Evolutionary conservation across 192 early-diverging fungal species (phyloP), one percentile per base, ranked within the genome.

Genomic region (Gaertneriomyces sp.): DNA sequence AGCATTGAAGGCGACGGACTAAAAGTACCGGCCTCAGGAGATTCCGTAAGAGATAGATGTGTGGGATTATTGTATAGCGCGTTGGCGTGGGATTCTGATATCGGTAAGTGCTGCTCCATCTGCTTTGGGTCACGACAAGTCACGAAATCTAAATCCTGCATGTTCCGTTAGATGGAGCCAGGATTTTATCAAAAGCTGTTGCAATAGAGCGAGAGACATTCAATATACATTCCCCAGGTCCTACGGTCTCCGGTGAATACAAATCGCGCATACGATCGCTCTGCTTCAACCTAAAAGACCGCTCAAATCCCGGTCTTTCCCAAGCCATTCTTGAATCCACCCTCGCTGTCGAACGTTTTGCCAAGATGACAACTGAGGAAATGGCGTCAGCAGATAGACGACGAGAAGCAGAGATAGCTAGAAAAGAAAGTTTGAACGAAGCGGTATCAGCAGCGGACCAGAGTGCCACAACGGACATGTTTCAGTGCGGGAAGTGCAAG

Each of bases 401-500:
- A 73, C 78, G 83, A 17, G 80, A 83, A 14, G 84, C 91, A 47
- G 77, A 86, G 42, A 81, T 81, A 56, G 86, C 94, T 38, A 77
- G 87, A 52, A 77, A 90, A 61, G 76, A 89, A 46, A 88, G 84
- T 58, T 73, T 95, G 58, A 87, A 89, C 52, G 82, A 88, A 51
- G 92, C 94, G 33, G 80, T 87, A 60, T 86, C 89, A 19, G 93
- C 92, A 5, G 83, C 76, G 33, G 83, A 83, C 19, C 74, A 75
- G 45, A 79, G 87, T 56, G 92, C 93, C 6, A 92, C 88, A 67
- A 99, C 95, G 1, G 91, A 95, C 69, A 86, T 88, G 84, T 98
- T 98, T 81, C 85, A 83, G 66, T 99, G 96, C 69, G 93, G 92
- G 19, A 93, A 92, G 62, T 99, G 96, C 81, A 87, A 88, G 53